A percentile compares a stretch with the other conserved stretches of the same genome.
Evolutionary conservation across 768 basidiomycete species (phyloP).

Genomic region (Mycena sanguinolenta): DNA sequence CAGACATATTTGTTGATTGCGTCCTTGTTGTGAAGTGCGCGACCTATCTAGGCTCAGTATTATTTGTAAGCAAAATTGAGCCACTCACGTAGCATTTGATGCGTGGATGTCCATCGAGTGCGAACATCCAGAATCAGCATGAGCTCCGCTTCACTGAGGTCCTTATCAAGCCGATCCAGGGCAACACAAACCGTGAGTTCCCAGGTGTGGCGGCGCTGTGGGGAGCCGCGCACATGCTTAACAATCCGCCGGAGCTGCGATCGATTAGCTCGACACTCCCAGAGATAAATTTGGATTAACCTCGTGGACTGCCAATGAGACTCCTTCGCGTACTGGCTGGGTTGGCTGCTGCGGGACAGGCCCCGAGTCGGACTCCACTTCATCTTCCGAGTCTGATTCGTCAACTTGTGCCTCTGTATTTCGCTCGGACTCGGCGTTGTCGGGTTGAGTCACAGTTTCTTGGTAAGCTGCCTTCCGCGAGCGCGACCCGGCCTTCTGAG

Average conservation of each 20-base stretch:
- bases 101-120: conserved; percentile 36
- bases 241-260: conserved; percentile 30
- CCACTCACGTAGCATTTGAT: conserved; percentile 37
- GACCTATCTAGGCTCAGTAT: not conserved
- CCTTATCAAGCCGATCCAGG: not conserved
- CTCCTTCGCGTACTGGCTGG: not conserved
- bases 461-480: no score
- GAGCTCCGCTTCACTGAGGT: not conserved
- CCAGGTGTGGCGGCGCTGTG: conserved; percentile 35
- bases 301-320: not conserved
- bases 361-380: no score
- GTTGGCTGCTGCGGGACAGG: no score
- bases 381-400: no score
- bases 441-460: no score
- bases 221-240: conserved; percentile 28
- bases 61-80: no score
- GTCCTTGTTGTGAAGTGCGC: conserved; percentile 1
- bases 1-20: conserved; percentile 8
- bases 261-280: not conserved
- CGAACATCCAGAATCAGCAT: conserved; percentile 36
- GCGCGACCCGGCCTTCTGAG: no score
- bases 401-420: no score
- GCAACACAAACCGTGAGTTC: conserved; percentile 17
- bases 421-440: no score
- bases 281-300: not conserved